Base-by-base conservation (phyloP, 2,329 filamentous ascomycete species). In the Colletotrichum neosansevieriae region DNA sequence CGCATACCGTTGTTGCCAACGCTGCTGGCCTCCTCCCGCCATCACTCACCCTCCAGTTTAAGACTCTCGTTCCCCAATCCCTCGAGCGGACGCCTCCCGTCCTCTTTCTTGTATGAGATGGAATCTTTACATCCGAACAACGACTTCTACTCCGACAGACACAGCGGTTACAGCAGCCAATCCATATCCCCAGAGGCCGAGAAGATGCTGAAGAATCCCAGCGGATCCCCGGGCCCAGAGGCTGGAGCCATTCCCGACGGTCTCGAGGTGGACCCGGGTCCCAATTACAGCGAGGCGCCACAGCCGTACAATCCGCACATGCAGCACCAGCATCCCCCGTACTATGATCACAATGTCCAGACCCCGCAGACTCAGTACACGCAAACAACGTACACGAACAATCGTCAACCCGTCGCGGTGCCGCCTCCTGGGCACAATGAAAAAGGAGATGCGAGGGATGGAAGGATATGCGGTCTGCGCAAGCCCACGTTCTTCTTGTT, bases 171-270 rank as follows among this genome's bases (percentile, higher is more conserved):
- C 53, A 47, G 34, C 49, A 65, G 47, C 17, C n/a, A 49, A 7
- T 68, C 61, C 42, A 13, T 24, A n/a, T 60, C 66, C 2, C 66
- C 61, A 21, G 61, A 68, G 17, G 47, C 61, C 54, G 66, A 68
- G 4, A 68, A 68, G 49, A 68, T 68, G 66, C 66, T 65, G 47
- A 68, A 56, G 17, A 34, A 68, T 12, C 54, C 61, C 34, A 32
- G 65, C 24, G 61, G 65, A 5, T 15, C 32, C 1, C 40, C 54
- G 7, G 61, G 65, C 9, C 61, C 61, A 47, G 61, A 68, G 15
- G 49, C 54, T n/a, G 47, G 45, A 9, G 61, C 65, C 24, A 65
- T 68, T 6, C 66, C 66, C 17, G 66, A 68, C 3, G 66, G 66
- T 2, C 6, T 68, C 19, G 66, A 68, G 32, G 54, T 68, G 13